Base-by-base conservation (phyloP, 192 early-diverging fungal genomes). In the Endogone sp. region DNA sequence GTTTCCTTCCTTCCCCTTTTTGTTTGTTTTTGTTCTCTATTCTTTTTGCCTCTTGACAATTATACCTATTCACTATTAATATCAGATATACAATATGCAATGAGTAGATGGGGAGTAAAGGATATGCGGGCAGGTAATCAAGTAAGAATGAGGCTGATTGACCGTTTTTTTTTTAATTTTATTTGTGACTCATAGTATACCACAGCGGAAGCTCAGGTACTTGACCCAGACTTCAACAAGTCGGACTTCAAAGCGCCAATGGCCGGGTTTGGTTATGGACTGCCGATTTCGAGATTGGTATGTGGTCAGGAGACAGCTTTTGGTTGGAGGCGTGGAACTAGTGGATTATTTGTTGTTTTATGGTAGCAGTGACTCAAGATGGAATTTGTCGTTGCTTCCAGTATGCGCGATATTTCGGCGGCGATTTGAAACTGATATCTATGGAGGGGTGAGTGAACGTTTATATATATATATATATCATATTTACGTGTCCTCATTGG, bases 351-450 rank as follows among this genome's bases (percentile, higher is more conserved):
- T 61, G 23, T 4, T 60, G 32, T n/a, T n/a, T 56, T 56, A n/a
- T 13, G n/a, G 55, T 11, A 56, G 55, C 55, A 56, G 55, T 13
- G 11, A 56, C n/a, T 65, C 64, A 59, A 29, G 60, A 37, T 37
- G 30, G 37, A 67, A 67, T 23, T 23, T 56, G 8, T 32, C 27
- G 63, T 30, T 37, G 4, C 31, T 9, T 29, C 57, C 79, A 86
- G 63, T 98, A 98, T 81, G 92, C 96, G 4, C 89, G 95, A 27
- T 98, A 98, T 75, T 97, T 96, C 86, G 96, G 96, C 66, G 96
- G 96, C 61, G 94, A 98, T 77, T 79, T 98, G 68, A 89, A 91
- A 74, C 81, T 96, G 58, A 94, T 95, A 59, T 93, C 91, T 44
- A 96, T 97, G 95, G 96, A 96, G 79, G 95, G 95, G 71, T 92